Conservation (phyloP, 139 green algal species). For the Chlorella sp. region DNA sequence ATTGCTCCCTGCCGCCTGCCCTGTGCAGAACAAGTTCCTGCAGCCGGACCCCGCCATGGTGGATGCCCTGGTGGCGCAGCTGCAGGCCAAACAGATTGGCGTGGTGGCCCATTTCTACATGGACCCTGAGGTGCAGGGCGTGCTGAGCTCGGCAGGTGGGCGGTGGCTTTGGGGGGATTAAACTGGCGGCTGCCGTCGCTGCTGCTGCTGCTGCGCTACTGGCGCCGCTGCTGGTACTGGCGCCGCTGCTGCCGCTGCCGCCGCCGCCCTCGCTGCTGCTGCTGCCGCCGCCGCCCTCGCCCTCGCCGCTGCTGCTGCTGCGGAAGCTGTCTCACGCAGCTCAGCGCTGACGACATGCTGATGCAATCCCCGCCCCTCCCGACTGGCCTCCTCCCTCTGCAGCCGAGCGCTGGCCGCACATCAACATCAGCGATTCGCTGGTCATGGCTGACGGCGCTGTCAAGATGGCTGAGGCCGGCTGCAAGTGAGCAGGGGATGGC, state of each 20-base stretch:
- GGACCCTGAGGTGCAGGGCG: constrained; percentile 97
- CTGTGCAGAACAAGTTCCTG: constrained; percentile 56
- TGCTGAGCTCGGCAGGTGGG: constrained; percentile 79
- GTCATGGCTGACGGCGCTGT: constrained; percentile 92
- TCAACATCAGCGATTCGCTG: constrained; percentile 95
- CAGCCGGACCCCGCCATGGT: constrained; percentile 60
- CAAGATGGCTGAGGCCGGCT: constrained; percentile 86
- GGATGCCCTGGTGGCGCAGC: constrained; percentile 49
- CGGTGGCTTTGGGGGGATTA: not conserved
- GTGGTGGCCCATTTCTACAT: constrained; percentile 99
- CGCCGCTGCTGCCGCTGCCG: no score
- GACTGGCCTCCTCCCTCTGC: constrained; percentile 37
- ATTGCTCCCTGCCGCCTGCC: not conserved
- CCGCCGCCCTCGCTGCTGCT: not conserved
- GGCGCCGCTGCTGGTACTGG: no score
- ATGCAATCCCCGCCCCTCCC: not conserved
- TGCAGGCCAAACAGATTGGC: constrained; percentile 91
- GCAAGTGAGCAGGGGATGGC: constrained; percentile 59
- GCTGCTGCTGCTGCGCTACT: no score
- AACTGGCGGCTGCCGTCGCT: not conserved
- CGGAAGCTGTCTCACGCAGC: no score
- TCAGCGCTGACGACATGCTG: no score
- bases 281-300: no score
- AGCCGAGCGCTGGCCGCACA: constrained; percentile 86
- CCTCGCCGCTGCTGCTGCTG: no score